phyloP scores from a whole-genome alignment of 169 alveolate species.

The Plasmodium malariae region DNA sequence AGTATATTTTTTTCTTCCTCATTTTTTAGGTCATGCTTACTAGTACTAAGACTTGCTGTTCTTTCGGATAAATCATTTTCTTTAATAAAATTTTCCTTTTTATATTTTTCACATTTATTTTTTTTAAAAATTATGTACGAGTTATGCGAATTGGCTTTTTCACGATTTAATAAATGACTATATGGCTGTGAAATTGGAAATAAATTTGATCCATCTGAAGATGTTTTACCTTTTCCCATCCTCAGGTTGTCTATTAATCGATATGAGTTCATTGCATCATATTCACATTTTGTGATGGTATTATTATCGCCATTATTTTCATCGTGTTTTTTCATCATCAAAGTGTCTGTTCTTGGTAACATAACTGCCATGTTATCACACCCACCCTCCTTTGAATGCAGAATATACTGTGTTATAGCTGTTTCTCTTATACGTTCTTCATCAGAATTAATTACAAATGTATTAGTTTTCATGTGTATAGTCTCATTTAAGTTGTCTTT shows the following conservation, averaged over 20 bases:
- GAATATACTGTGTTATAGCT: too few species aligned
- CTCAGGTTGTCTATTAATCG: not conserved
- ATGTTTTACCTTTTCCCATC: not conserved
- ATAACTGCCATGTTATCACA: too few species aligned
- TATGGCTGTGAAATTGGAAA: not conserved
- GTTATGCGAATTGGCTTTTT: conserved; percentile 6
- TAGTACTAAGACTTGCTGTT: not conserved
- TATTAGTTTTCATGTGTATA: not conserved
- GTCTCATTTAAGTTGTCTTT: not conserved
- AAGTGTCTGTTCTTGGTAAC: too few species aligned
- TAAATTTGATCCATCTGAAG: not conserved
- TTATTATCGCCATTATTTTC: too few species aligned
- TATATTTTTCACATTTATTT: not conserved
- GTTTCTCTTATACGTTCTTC: too few species aligned
- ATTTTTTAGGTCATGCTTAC: not conserved
- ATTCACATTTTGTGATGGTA: too few species aligned
- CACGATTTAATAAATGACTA: not conserved
- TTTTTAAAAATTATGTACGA: not conserved
- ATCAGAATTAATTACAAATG: too few species aligned
- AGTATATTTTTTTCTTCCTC: not conserved
- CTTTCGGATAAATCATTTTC: not conserved
- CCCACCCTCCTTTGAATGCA: too few species aligned
- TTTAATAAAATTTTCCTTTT: not conserved
- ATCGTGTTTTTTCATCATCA: too few species aligned
- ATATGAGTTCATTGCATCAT: too few species aligned